Evolutionary conservation across 305 asterid species (phyloP).

Genomic region (Lippia alba): DNA sequence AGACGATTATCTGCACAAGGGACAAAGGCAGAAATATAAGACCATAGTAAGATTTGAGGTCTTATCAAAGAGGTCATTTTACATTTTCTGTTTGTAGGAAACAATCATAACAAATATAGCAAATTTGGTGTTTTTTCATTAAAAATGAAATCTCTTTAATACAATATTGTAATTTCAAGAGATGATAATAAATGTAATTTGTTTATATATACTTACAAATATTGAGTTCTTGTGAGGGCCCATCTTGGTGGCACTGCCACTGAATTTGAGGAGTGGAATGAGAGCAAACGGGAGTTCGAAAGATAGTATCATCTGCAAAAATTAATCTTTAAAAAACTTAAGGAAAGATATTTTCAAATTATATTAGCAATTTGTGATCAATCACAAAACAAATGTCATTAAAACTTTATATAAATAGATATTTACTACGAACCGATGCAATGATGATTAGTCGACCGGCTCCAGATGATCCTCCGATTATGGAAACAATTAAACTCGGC

Average conservation of each 20-base stretch:
- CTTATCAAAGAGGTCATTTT: no score
- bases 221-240: constrained; percentile 87
- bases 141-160: no score
- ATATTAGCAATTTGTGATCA: background rate
- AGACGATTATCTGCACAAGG: constrained; percentile 61
- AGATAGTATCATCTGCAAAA: constrained; percentile 82
- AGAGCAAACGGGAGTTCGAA: constrained; percentile 74
- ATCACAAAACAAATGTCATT: no score
- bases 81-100: no score
- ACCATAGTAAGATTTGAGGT: no score
- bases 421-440: constrained; percentile 68
- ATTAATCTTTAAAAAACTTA: no score
- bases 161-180: no score
- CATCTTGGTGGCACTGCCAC: constrained; percentile 74
- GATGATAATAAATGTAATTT: background rate
- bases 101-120: no score
- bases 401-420: no score
- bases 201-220: constrained; percentile 40
- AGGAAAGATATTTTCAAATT: background rate
- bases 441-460: constrained; percentile 89
- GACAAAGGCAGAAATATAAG: background rate
- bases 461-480: constrained; percentile 86
- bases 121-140: no score
- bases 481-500: constrained; percentile 83
- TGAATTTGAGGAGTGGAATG: constrained; percentile 84